A percentile compares a stretch with the other conserved stretches of the same genome.
Evolutionary conservation across 2,329 filamentous ascomycete genomes (phyloP).

Genomic region (Xylariales sp.): DNA sequence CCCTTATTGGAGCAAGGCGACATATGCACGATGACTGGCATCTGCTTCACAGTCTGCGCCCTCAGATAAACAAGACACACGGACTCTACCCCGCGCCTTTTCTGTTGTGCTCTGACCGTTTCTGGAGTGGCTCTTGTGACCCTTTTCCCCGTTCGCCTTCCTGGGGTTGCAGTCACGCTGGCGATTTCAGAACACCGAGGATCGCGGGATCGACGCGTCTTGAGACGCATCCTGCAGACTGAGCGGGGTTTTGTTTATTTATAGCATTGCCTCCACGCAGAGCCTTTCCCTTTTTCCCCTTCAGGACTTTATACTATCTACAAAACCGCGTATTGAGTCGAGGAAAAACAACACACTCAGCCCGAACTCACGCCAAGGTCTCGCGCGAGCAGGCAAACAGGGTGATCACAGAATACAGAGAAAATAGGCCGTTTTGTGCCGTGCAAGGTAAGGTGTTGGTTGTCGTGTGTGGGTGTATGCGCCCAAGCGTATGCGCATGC

Average conservation of each 20-base stretch:
- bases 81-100: constrained; percentile 25
- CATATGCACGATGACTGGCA: constrained; percentile 40
- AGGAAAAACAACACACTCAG: background rate
- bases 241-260: constrained; percentile 35
- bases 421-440: constrained; percentile 3
- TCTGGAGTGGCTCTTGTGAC: constrained; percentile 27
- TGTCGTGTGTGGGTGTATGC: constrained; percentile 21
- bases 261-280: constrained; percentile 30
- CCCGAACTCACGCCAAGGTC: constrained; percentile 3
- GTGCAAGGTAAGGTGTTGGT: constrained; percentile 21
- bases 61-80: constrained; percentile 36
- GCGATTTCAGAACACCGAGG: constrained; percentile 13
- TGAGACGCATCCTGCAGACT: constrained; percentile 35
- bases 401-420: constrained; percentile 8
- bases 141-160: constrained; percentile 19
- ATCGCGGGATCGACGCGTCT: constrained; percentile 37
- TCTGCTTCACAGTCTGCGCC: constrained; percentile 31
- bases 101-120: constrained; percentile 32
- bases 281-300: background rate
- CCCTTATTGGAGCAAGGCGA: constrained; percentile 31
- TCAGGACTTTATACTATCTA: background rate
- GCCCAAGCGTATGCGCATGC: constrained; percentile 20
- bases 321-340: background rate
- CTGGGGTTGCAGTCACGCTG: constrained; percentile 18
- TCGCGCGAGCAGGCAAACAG: constrained; percentile 1